Conservation (phyloP, 257 asterid species). For the Rauvolfia tetraphylla region DNA sequence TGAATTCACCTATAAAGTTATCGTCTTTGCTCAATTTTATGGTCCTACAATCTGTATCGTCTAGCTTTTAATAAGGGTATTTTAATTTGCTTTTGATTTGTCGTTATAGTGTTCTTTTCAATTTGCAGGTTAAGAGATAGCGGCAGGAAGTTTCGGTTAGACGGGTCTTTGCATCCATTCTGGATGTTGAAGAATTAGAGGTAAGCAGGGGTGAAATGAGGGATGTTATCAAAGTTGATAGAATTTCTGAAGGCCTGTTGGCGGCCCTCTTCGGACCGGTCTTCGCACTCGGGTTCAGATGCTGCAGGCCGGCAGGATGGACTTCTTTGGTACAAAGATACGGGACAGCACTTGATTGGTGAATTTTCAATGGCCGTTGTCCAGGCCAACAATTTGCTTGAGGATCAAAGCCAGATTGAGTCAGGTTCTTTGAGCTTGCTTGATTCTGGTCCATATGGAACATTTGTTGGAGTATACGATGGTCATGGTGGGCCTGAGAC, state of each 20-base stretch:
- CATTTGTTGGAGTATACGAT: constrained; percentile 50
- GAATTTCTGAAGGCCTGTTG: constrained; percentile 46
- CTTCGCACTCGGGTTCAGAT: constrained; percentile 33
- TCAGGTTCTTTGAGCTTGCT: constrained; percentile 44
- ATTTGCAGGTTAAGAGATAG: constrained; percentile 21
- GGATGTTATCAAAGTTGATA: constrained; percentile 58
- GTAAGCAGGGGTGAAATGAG: constrained; percentile 53
- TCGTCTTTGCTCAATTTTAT: constrained; percentile 8
- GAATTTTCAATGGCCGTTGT: constrained; percentile 55
- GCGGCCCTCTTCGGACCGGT: constrained; percentile 32
- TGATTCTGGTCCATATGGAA: constrained; percentile 50
- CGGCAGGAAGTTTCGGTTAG: constrained; percentile 3
- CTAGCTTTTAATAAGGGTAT: background rate
- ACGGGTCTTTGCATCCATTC: constrained; percentile 38
- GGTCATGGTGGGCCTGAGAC: constrained; percentile 65
- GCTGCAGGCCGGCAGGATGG: constrained; percentile 51
- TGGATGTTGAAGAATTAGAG: constrained; percentile 43
- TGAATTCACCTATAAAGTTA: constrained; percentile 16
- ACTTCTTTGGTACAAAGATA: constrained; percentile 47
- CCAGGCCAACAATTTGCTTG: constrained; percentile 52
- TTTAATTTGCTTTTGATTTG: background rate
- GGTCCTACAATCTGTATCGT: constrained; percentile 4
- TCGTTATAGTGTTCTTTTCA: constrained; percentile 6
- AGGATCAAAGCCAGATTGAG: constrained; percentile 57
- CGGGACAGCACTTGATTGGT: constrained; percentile 44